phyloP scores from a whole-genome alignment of 768 basidiomycete genomes.

The Panaeolus papilionaceus region DNA sequence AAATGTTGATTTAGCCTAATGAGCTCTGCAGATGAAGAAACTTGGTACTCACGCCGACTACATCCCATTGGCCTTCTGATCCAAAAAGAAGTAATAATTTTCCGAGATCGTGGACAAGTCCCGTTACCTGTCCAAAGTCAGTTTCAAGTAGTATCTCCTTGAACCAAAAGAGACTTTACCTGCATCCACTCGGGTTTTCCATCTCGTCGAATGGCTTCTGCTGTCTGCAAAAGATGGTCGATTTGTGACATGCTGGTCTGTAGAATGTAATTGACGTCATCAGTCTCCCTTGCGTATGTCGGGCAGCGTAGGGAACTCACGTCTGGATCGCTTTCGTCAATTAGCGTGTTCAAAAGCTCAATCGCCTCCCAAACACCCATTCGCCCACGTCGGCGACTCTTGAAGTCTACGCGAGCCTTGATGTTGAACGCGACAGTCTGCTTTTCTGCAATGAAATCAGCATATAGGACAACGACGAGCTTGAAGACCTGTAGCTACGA shows the following conservation, averaged over 20 bases:
- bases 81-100: constrained; percentile 87
- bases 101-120: constrained; percentile 88
- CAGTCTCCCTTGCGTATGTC: constrained; percentile 20
- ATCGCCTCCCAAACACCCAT: constrained; percentile 91
- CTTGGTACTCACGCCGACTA: constrained; percentile 72
- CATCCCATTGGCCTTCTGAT: constrained; percentile 93
- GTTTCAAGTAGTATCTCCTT: neutral
- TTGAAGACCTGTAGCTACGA: constrained; percentile 13
- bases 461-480: neutral
- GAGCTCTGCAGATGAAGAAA: constrained; percentile 13
- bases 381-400: constrained; percentile 66
- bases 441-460: constrained; percentile 58
- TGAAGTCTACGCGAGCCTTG: constrained; percentile 76
- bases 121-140: constrained; percentile 57
- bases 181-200: constrained; percentile 95
- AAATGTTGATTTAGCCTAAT: constrained; percentile 22
- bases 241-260: constrained; percentile 85
- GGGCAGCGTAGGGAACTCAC: constrained; percentile 43
- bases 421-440: constrained; percentile 90
- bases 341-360: constrained; percentile 84
- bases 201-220: constrained; percentile 86
- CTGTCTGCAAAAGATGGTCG: constrained; percentile 89
- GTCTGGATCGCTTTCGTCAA: constrained; percentile 93
- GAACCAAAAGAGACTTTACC: constrained; percentile 32
- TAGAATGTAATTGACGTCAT: constrained; percentile 29